Evolutionary conservation across 2,329 filamentous ascomycete genomes (phyloP).

Genomic region (Trichoderma citrinoviride): DNA sequence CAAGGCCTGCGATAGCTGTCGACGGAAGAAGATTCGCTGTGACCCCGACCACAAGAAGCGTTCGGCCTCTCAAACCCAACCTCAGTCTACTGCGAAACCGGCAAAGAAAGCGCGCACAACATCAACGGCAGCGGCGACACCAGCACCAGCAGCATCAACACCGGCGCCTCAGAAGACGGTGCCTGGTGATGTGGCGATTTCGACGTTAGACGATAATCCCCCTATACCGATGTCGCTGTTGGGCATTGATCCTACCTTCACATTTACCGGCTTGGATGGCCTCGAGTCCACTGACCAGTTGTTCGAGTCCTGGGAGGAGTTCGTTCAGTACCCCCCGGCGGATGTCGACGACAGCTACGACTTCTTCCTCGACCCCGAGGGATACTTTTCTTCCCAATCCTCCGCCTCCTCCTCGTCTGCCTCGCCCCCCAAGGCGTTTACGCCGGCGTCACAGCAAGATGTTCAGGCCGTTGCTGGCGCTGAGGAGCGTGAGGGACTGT

Average conservation of each 20-base stretch:
- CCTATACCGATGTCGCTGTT: conserved; percentile 13
- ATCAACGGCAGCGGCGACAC: conserved; percentile 23
- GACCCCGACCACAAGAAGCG: conserved; percentile 58
- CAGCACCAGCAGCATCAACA: conserved; percentile 24
- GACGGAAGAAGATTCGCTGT: conserved; percentile 62
- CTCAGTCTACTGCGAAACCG: conserved; percentile 36
- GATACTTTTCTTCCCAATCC: conserved; percentile 42
- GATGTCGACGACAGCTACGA: conserved; percentile 42
- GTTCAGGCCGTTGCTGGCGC: conserved; percentile 3
- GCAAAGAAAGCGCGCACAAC: conserved; percentile 43
- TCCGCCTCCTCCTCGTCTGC: conserved; percentile 31
- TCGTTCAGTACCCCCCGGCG: conserved; percentile 43
- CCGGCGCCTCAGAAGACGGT: conserved; percentile 21
- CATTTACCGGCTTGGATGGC: conserved; percentile 27
- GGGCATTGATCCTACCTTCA: conserved; percentile 26
- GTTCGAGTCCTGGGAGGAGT: conserved; percentile 45
- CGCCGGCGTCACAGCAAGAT: conserved; percentile 31
- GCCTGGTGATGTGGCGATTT: conserved; percentile 1
- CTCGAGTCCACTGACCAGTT: conserved; percentile 21
- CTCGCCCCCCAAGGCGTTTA: conserved; percentile 29
- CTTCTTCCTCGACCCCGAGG: conserved; percentile 45
- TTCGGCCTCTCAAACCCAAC: conserved; percentile 33
- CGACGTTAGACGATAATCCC: not conserved
- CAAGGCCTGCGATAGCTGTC: conserved; percentile 64
- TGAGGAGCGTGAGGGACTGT: conserved; percentile 15